Evolutionary conservation across 495 filamentous ascomycete genomes (phyloP), one percentile per base, ranked within the genome.

Genomic region (Podospora anserina): DNA sequence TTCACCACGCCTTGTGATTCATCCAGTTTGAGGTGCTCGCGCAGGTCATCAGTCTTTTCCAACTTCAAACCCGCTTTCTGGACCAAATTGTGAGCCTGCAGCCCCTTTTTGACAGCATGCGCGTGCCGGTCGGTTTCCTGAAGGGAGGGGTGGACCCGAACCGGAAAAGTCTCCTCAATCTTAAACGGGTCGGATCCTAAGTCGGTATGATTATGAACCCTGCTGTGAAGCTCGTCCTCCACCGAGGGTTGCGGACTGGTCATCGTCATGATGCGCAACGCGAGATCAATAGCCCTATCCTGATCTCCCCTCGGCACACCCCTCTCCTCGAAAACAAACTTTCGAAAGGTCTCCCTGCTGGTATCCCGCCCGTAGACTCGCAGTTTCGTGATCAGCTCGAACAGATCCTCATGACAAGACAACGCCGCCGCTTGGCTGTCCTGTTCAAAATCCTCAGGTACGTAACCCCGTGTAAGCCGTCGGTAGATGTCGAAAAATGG

Each of bases 401-500:
- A 61, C 23, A 80, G 65, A 28, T 80, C 77, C 32, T 74, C 66
- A 64, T 79, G 77, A 0, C 34, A 62, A 5, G 55, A 67, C 15
- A 79, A 62, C 19, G 71, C 39, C 39, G 13, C 15, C 39, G 9
- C 75, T 55, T 75, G 63, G 23, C 63, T n/a, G 5, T 75, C 32
- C 3, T 64, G 64, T 34, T 59, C 65, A 30, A 70, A 70, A 19
- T 68, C 70, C 54, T 72, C 74, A 30, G 71, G 66, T 30, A 77
- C 73, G 63, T 80, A 80, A 0, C 74, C 66, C 9, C 63, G 13
- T 9, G 72, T 77, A 15, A 72, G 3, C 4, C 68, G 61, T 39
- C 69, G 74, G 59, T 81, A 81, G 26, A 70, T 74, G n/a, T 79
- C 70, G 58, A 79, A 78, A 55, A 76, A 81, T 18, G 66, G 68